Percentiles rank a stretch among this genome's conserved stretches.
phyloP scores from a whole-genome alignment of 345 rosid genomes.

The Salix purpurea region DNA sequence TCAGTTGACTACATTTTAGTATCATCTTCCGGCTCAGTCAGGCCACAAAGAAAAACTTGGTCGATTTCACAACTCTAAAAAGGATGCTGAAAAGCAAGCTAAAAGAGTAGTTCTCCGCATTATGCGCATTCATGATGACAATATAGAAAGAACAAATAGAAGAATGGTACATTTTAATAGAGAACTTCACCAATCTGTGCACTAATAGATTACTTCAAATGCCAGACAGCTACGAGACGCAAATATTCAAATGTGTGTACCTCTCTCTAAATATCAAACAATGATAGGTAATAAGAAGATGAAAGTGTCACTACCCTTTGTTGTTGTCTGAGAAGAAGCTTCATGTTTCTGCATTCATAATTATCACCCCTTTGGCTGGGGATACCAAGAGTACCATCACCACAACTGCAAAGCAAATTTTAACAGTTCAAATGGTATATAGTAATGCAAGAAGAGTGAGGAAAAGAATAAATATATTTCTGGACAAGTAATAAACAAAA shows the following conservation, averaged over 20 bases:
- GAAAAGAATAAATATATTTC: neutral
- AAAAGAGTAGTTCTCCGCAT: neutral
- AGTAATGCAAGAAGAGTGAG: neutral
- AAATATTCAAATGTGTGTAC: neutral
- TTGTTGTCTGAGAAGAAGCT: conserved; percentile 96
- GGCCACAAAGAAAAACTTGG: neutral
- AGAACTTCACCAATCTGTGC: neutral
- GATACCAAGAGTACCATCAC: conserved; percentile 90
- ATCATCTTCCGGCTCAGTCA: neutral
- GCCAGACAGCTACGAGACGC: neutral
- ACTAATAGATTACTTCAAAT: neutral
- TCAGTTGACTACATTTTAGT: neutral
- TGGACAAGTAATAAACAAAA: neutral
- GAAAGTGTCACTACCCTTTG: conserved; percentile 58
- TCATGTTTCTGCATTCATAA: conserved; percentile 98
- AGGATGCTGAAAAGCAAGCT: neutral
- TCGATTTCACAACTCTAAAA: neutral
- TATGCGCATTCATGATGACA: neutral
- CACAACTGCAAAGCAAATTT: conserved; percentile 62
- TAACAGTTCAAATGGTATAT: conserved; percentile 10
- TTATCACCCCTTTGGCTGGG: conserved; percentile 97
- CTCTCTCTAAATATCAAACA: neutral
- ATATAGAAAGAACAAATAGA: neutral
- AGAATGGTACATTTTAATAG: neutral
- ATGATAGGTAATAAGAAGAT: neutral